A percentile compares a stretch with the other conserved stretches of the same genome.
These are phyloP conservation scores for Talaromyces liani DNA, from an alignment of 495 filamentous ascomycete species.

Conservation along the genomic window DNA sequence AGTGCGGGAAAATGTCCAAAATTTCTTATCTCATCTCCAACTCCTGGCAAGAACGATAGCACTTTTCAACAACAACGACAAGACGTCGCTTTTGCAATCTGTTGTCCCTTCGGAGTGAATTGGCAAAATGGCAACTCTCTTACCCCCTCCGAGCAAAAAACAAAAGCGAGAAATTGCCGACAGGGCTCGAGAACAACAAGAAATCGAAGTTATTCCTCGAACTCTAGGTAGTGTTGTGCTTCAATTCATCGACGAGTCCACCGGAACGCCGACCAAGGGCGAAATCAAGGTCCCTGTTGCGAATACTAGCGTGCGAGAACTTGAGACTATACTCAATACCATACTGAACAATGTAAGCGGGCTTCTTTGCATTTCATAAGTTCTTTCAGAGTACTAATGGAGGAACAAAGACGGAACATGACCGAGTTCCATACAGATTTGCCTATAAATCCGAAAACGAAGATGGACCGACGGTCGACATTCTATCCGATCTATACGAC, in stretches of 20 bases:
- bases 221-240: constrained; percentile 75
- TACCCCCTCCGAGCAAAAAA: constrained; percentile 86
- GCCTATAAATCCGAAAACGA: constrained; percentile 52
- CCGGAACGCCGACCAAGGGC: constrained; percentile 55
- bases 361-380: constrained; percentile 10
- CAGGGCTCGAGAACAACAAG: constrained; percentile 65
- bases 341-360: constrained; percentile 68
- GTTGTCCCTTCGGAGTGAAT: neutral
- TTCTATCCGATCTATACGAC: constrained; percentile 68
- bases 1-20: constrained; percentile 7
- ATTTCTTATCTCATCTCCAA: constrained; percentile 2
- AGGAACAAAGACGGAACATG: constrained; percentile 53
- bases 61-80: neutral
- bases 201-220: constrained; percentile 61
- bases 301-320: constrained; percentile 81
- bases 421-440: constrained; percentile 84
- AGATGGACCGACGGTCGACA: constrained; percentile 49
- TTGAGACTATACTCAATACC: constrained; percentile 86
- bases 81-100: neutral
- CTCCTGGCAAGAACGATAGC: neutral
- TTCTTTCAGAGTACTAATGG: neutral
- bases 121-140: constrained; percentile 70
- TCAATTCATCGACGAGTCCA: constrained; percentile 81
- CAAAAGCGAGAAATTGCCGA: constrained; percentile 71
- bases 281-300: constrained; percentile 76